Conservation (phyloP, 2,329 filamentous ascomycete genomes). For the Fusarium brevicatenulatum region DNA sequence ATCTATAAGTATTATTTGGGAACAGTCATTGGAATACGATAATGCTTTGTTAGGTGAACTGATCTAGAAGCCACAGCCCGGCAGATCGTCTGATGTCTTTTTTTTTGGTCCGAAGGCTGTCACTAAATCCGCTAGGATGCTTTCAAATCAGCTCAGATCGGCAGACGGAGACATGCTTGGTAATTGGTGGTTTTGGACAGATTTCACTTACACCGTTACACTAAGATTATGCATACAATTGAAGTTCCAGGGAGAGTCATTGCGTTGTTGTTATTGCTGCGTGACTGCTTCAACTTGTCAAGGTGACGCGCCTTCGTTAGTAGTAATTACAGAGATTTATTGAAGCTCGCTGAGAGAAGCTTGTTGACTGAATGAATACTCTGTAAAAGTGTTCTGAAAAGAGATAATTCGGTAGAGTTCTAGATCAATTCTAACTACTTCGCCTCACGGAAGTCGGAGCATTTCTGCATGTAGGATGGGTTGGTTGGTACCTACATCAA, state of each 20-base stretch:
- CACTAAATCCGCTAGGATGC: slow-evolving; percentile 12
- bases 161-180: slow-evolving; percentile 12
- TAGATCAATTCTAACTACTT: slow-evolving; percentile 19
- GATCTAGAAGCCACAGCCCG: neutral
- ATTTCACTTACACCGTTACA: slow-evolving; percentile 21
- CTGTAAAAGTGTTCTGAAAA: neutral
- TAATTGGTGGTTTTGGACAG: slow-evolving; percentile 30
- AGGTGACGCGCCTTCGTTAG: neutral
- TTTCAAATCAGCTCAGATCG: slow-evolving; percentile 29
- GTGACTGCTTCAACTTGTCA: neutral
- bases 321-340: too few species aligned
- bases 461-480: neutral
- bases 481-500: slow-evolving; percentile 10
- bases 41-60: neutral
- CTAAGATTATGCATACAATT: neutral
- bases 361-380: neutral
- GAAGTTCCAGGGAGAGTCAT: neutral
- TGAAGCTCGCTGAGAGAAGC: neutral
- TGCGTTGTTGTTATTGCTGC: neutral
- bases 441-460: slow-evolving; percentile 31
- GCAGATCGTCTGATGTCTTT: slow-evolving; percentile 23
- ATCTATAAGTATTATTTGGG: too few species aligned
- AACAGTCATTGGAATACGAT: neutral
- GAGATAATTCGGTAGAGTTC: slow-evolving; percentile 11
- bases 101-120: slow-evolving; percentile 2